Evolutionary conservation across 2,329 filamentous ascomycete genomes (phyloP).

Genomic region (Ceratocystis papillata): DNA sequence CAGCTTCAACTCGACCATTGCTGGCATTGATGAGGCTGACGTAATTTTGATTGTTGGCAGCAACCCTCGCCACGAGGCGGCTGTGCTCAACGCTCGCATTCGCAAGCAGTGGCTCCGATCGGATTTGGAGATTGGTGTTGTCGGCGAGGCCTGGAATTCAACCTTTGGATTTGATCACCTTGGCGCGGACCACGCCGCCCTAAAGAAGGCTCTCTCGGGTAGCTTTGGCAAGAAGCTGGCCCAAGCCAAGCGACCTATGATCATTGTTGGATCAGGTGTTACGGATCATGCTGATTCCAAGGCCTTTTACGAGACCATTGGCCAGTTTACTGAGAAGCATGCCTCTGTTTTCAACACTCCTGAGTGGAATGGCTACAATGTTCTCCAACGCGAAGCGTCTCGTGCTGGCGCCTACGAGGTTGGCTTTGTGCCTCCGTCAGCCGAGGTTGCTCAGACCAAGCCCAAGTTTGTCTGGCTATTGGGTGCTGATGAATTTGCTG

Average conservation of each 20-base stretch:
- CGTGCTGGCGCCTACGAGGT: slow-evolving; percentile 90
- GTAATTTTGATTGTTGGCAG: slow-evolving; percentile 84
- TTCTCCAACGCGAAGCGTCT: slow-evolving; percentile 87
- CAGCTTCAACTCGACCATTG: slow-evolving; percentile 91
- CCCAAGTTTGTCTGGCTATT: slow-evolving; percentile 96
- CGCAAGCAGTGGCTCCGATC: slow-evolving; percentile 96
- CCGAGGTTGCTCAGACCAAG: slow-evolving; percentile 68
- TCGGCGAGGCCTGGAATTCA: slow-evolving; percentile 83
- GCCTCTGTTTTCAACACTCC: slow-evolving; percentile 73
- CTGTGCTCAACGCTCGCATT: slow-evolving; percentile 90
- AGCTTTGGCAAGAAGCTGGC: slow-evolving; percentile 88
- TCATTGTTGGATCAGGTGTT: slow-evolving; percentile 84
- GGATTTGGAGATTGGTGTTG: slow-evolving; percentile 81
- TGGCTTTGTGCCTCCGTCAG: slow-evolving; percentile 79
- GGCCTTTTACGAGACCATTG: slow-evolving; percentile 84
- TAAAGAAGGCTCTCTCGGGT: slow-evolving; percentile 77
- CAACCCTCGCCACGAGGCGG: slow-evolving; percentile 90
- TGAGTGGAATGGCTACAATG: slow-evolving; percentile 96
- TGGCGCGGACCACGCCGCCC: slow-evolving; percentile 62
- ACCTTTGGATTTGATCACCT: slow-evolving; percentile 94
- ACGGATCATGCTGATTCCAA: slow-evolving; percentile 86
- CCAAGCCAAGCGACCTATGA: slow-evolving; percentile 84
- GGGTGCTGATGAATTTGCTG: slow-evolving; percentile 80
- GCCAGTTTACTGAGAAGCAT: slow-evolving; percentile 87
- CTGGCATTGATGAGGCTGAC: slow-evolving; percentile 88